These are phyloP conservation scores for Hemisphaericaspora nanyangensis DNA, from an alignment of 805 yeast species.

Conservation along the genomic window DNA sequence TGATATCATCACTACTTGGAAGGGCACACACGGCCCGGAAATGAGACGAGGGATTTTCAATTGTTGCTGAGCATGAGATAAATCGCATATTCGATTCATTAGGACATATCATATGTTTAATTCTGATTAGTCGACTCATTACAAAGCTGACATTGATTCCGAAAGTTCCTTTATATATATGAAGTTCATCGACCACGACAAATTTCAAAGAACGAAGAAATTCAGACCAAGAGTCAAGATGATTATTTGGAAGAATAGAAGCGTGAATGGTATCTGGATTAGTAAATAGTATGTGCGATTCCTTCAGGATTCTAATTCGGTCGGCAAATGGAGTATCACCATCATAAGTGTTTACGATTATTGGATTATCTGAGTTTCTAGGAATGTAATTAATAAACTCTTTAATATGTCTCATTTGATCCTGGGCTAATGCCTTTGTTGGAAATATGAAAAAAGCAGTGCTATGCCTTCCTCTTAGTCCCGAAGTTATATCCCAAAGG, in stretches of 20 bases:
- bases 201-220: constrained; percentile 62
- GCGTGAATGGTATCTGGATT: constrained; percentile 94
- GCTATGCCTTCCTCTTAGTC: constrained; percentile 26
- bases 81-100: constrained; percentile 54
- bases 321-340: constrained; percentile 78
- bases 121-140: constrained; percentile 71
- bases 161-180: constrained; percentile 83
- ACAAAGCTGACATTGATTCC: constrained; percentile 90
- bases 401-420: constrained; percentile 79
- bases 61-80: constrained; percentile 93
- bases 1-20: constrained; percentile 37
- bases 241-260: constrained; percentile 69
- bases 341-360: constrained; percentile 77
- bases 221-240: constrained; percentile 62
- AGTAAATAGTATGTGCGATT: constrained; percentile 80
- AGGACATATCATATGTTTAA: constrained; percentile 19
- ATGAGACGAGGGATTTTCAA: constrained; percentile 67
- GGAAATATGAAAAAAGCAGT: constrained; percentile 91
- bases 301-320: constrained; percentile 51
- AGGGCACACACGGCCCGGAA: constrained; percentile 75
- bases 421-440: constrained; percentile 96
- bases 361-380: constrained; percentile 27
- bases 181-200: constrained; percentile 83
- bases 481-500: constrained; percentile 31
- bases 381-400: constrained; percentile 53